A percentile compares a stretch with the other conserved stretches of the same genome.
Evolutionary conservation across 352 stramenopile genomes (phyloP).

Genomic region (Pythium folliculosum): DNA sequence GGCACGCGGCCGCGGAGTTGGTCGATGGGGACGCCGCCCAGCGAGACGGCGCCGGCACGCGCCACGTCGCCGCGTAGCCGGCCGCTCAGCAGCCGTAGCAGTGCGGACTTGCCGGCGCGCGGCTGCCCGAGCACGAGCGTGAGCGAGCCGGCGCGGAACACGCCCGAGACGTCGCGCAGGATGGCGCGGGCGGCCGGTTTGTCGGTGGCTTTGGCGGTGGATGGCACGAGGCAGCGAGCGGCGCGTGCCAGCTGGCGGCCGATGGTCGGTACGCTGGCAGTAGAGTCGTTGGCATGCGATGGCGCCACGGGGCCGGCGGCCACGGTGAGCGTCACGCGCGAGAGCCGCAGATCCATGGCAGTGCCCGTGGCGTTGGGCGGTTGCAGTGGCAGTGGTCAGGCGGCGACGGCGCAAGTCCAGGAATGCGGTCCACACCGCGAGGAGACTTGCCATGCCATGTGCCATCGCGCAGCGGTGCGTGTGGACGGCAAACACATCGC

Average conservation of each 20-base stretch:
- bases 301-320: neutral
- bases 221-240: neutral
- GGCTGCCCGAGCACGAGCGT: conserved; percentile 65
- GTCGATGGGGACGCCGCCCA: conserved; percentile 38
- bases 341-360: conserved; percentile 15
- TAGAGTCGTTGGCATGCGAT: neutral
- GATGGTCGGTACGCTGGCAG: conserved; percentile 5
- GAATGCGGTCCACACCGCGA: no score
- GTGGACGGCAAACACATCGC: no score
- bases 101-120: conserved; percentile 49
- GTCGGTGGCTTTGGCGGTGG: conserved; percentile 3
- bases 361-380: neutral
- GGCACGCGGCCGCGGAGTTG: conserved; percentile 37
- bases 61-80: conserved; percentile 53
- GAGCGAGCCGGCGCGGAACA: conserved; percentile 50
- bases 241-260: neutral
- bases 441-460: no score
- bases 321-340: conserved; percentile 12
- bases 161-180: conserved; percentile 40
- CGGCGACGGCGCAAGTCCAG: neutral
- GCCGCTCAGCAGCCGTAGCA: conserved; percentile 60
- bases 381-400: neutral
- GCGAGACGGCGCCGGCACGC: conserved; percentile 41
- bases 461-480: no score
- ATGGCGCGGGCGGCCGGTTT: conserved; percentile 42